phyloP scores from a whole-genome alignment of 2,329 filamentous ascomycete genomes.

The Curvularia verruculosa region DNA sequence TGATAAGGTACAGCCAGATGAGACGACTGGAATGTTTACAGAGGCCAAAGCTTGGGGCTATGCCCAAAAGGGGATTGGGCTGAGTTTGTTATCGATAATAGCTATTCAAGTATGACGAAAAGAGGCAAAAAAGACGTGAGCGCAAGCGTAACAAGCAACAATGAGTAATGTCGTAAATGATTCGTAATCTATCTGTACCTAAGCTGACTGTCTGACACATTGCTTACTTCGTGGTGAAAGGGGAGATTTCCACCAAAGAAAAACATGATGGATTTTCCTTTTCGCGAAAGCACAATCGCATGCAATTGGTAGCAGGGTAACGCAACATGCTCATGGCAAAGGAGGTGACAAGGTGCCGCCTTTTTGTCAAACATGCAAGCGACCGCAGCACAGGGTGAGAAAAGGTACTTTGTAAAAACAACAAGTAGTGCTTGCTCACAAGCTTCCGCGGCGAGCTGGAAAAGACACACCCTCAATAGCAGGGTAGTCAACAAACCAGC shows the following conservation, averaged over 20 bases:
- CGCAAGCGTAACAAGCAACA: not conserved
- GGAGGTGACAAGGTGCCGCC: not conserved
- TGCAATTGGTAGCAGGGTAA: constrained; percentile 5
- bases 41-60: constrained; percentile 10
- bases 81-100: constrained; percentile 17
- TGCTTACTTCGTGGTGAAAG: constrained; percentile 35
- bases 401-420: not conserved
- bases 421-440: constrained; percentile 55
- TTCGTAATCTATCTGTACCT: constrained; percentile 32
- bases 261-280: constrained; percentile 26
- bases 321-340: constrained; percentile 9
- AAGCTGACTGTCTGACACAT: constrained; percentile 28
- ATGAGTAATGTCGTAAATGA: constrained; percentile 4
- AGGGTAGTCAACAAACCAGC: constrained; percentile 90
- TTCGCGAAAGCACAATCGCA: constrained; percentile 37
- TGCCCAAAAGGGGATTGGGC: not conserved
- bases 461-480: constrained; percentile 86
- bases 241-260: constrained; percentile 21
- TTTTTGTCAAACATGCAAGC: not conserved
- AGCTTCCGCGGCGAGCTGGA: constrained; percentile 70
- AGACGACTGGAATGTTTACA: constrained; percentile 16
- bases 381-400: not conserved
- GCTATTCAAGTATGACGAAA: constrained; percentile 2
- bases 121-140: not conserved
- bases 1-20: constrained; percentile 7